Evolutionary conservation across 2,329 filamentous ascomycete species (phyloP), one percentile per base, ranked within the genome.

Genomic region (Talaromyces islandicus): DNA sequence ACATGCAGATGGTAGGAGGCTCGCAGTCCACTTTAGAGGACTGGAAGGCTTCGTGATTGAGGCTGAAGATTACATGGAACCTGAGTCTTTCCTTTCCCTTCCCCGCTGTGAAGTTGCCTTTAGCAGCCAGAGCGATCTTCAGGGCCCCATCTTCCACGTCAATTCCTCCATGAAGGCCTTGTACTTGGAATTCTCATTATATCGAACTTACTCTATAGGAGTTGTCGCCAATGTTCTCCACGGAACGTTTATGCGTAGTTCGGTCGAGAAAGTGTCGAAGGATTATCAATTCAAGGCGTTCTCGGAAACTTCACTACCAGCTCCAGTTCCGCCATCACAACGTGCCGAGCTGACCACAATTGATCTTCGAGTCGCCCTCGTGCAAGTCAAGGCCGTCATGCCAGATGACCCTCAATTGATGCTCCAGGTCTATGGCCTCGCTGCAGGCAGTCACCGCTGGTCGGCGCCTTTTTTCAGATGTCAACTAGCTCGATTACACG

Each of bases 11-110:
- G 92, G 92, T 1, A 85, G 94, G 61, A 87, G 91, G 32, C 77
- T 99, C 29, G 87, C 90, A 3, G 75, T 97, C 27, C 90, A 96
- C 70, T 84, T 90, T 41, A 86, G 90, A 62, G 91, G 91, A 0
- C 80, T 99, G 4, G 94, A 97, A 73, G 91, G 88, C 0, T 93
- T 94, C 67, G 89, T 97, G 54, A 88, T 97, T 54, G 94, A 99
- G 71, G 89, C 89, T 0, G 83, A 88, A 2, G 91, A 97, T 63
- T 89, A 86, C 63, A 88, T 92, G 74, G 92, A 97, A 71, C 79
- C 86, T 3, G 91, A 97, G 60, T 88, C 92, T 0, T 97, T 97
- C 70, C 74, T 97, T 64, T 89, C 86, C 46, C 80, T 99, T 61
- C 94, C 95, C 29, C 85, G 88, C 35, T 91, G 96, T 66, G 94